phyloP scores from a whole-genome alignment of 768 basidiomycete genomes.

The Steccherinum ochraceum region DNA sequence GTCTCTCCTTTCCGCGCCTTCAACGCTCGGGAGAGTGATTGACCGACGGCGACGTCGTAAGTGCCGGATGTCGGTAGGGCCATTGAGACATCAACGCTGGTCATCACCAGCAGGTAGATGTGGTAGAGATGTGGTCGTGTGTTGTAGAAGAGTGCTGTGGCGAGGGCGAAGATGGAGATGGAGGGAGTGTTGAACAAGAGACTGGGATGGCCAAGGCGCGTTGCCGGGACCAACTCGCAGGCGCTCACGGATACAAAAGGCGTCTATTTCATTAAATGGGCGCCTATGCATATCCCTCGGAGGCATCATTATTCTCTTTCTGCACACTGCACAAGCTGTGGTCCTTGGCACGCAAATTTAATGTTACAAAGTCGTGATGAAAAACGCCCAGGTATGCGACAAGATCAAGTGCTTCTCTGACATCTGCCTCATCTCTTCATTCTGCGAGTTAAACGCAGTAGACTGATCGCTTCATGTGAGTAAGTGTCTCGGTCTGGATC shows the following conservation, averaged over 20 bases:
- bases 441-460: slow-evolving; percentile 42
- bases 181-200: background rate
- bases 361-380: too few species aligned
- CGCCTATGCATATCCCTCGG: too few species aligned
- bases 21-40: slow-evolving; percentile 57
- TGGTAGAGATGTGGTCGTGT: too few species aligned
- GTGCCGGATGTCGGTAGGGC: slow-evolving; percentile 49
- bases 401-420: too few species aligned
- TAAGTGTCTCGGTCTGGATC: slow-evolving; percentile 56
- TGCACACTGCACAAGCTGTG: too few species aligned
- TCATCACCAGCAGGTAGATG: too few species aligned
- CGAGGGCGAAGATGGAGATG: slow-evolving; percentile 5
- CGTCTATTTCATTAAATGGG: too few species aligned
- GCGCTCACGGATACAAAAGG: too few species aligned
- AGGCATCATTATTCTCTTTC: too few species aligned
- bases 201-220: background rate
- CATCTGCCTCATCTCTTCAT: too few species aligned
- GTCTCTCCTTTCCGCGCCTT: slow-evolving; percentile 54
- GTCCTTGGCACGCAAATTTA: too few species aligned
- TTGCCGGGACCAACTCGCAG: background rate
- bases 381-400: too few species aligned
- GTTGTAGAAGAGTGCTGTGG: slow-evolving; percentile 29
- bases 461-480: slow-evolving; percentile 57
- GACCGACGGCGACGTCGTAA: slow-evolving; percentile 53
- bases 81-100: slow-evolving; percentile 37